phyloP scores from a whole-genome alignment of 1,139 yeast genomes.

The Candida frijolesensis region DNA sequence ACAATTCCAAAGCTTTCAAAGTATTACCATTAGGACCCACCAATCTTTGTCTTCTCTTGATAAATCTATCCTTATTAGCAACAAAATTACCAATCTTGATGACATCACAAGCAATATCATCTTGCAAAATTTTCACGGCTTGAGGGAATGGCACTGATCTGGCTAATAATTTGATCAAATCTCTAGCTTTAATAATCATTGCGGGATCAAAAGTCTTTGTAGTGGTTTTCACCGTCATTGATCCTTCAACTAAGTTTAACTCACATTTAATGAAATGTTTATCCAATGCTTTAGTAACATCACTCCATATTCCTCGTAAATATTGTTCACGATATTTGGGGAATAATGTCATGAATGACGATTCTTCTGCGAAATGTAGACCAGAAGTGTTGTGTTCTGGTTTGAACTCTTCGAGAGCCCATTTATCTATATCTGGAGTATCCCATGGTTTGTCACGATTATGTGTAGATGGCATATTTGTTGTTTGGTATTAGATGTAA shows the following conservation, averaged over 20 bases:
- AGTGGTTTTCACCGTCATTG: slow-evolving; percentile 96
- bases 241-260: slow-evolving; percentile 90
- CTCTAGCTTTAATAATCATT: slow-evolving; percentile 90
- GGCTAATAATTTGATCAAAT: slow-evolving; percentile 87
- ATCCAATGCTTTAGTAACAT: slow-evolving; percentile 80
- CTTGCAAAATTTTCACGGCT: slow-evolving; percentile 87
- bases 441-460: slow-evolving; percentile 98
- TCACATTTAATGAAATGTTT: slow-evolving; percentile 77
- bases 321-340: slow-evolving; percentile 96
- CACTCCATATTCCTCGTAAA: slow-evolving; percentile 88
- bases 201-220: slow-evolving; percentile 96
- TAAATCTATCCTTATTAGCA: slow-evolving; percentile 88
- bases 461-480: slow-evolving; percentile 82
- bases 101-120: slow-evolving; percentile 94
- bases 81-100: slow-evolving; percentile 92
- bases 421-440: slow-evolving; percentile 91
- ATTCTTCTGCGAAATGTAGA: slow-evolving; percentile 87
- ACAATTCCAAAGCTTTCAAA: slow-evolving; percentile 86
- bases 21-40: slow-evolving; percentile 98
- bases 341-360: slow-evolving; percentile 90
- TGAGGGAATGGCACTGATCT: slow-evolving; percentile 98
- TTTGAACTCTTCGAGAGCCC: slow-evolving; percentile 87
- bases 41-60: slow-evolving; percentile 92
- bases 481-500: background rate
- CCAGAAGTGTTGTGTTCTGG: slow-evolving; percentile 90